Conservation (phyloP, 2,329 filamentous ascomycete species). For the Fusarium mundagurra region DNA sequence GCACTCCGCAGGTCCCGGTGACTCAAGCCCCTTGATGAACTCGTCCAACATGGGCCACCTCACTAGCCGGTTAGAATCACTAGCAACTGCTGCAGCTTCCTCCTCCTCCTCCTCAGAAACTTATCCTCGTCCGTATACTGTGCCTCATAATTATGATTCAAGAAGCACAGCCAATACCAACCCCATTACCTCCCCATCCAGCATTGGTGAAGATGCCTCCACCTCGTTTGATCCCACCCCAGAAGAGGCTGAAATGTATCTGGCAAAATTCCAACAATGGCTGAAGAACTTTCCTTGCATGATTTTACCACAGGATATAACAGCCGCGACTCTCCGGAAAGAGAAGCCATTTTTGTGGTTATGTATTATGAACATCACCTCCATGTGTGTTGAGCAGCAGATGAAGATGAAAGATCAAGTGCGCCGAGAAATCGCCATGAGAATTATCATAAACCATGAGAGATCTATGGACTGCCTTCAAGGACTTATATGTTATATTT, state of each 20-base stretch:
- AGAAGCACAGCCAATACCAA: conserved; percentile 5
- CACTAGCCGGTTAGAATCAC: conserved; percentile 49
- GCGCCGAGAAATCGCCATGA: conserved; percentile 56
- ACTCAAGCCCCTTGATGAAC: conserved; percentile 9
- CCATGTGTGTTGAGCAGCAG: conserved; percentile 54
- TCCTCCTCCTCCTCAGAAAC: conserved; percentile 36
- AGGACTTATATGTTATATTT: conserved; percentile 57
- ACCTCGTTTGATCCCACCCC: conserved; percentile 45
- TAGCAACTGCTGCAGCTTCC: conserved; percentile 51
- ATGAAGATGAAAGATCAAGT: conserved; percentile 51
- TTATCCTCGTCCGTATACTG: conserved; percentile 9
- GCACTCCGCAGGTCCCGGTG: conserved; percentile 17
- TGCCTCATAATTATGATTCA: conserved; percentile 18
- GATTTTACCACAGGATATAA: conserved; percentile 50
- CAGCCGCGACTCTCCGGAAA: conserved; percentile 51
- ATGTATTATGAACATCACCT: conserved; percentile 58
- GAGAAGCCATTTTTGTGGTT: conserved; percentile 61
- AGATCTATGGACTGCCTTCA: conserved; percentile 62
- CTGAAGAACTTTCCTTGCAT: conserved; percentile 58
- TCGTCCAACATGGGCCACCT: conserved; percentile 23
- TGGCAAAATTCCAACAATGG: conserved; percentile 55
- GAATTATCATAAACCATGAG: conserved; percentile 59
- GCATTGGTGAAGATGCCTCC: conserved; percentile 29
- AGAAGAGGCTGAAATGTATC: conserved; percentile 51
- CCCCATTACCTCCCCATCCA: conserved; percentile 10